phyloP scores from a whole-genome alignment of 1,284 basidiomycete genomes.

The Cryptococcus deneoformans region DNA sequence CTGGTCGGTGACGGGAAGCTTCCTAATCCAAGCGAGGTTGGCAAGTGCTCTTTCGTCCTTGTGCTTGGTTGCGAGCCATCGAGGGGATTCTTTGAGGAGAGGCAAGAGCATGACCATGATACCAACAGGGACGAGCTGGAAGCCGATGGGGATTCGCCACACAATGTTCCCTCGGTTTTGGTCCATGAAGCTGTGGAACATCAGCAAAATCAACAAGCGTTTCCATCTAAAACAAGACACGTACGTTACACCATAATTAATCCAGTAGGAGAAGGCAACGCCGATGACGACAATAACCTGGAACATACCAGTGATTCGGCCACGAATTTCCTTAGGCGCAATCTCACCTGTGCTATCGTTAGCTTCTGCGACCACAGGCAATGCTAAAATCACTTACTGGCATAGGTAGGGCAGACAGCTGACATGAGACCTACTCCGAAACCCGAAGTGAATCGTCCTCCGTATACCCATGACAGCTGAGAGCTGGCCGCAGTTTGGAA shows the following conservation, averaged over 20 bases:
- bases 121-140: slow-evolving; percentile 62
- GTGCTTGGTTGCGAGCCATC: slow-evolving; percentile 49
- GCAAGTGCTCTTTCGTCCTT: slow-evolving; percentile 55
- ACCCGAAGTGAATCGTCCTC: slow-evolving; percentile 68
- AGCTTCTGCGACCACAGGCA: not conserved
- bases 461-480: slow-evolving; percentile 56
- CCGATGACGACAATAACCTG: slow-evolving; percentile 67
- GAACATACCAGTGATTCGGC: slow-evolving; percentile 62
- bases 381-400: slow-evolving; percentile 30
- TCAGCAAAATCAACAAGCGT: no score
- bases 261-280: slow-evolving; percentile 39
- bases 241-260: slow-evolving; percentile 17
- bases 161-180: slow-evolving; percentile 26
- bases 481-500: slow-evolving; percentile 51
- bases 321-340: slow-evolving; percentile 67
- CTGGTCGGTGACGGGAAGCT: slow-evolving; percentile 53
- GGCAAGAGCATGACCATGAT: slow-evolving; percentile 70
- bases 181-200: slow-evolving; percentile 23
- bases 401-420: slow-evolving; percentile 64
- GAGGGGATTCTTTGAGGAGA: slow-evolving; percentile 55
- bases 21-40: slow-evolving; percentile 62
- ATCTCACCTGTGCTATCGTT: slow-evolving; percentile 55
- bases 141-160: slow-evolving; percentile 46
- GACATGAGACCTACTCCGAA: slow-evolving; percentile 61
- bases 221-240: no score